Evolutionary conservation across 371 early-diverging fungal species (phyloP), one percentile per base, ranked within the genome.

Genomic region (Globomyces sp.): DNA sequence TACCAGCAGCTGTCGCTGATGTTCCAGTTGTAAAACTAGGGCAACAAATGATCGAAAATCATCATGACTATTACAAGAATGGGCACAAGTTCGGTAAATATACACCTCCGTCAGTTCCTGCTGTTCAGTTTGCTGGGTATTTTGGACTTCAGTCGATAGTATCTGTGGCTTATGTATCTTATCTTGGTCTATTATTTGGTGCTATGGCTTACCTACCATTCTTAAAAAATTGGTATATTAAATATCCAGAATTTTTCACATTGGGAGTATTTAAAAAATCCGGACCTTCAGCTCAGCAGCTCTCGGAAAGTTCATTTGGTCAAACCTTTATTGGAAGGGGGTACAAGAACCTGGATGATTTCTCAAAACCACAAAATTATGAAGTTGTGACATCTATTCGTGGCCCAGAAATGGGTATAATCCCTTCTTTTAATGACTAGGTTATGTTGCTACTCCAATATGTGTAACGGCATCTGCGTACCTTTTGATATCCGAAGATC

Each of bases 221-320:
- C 46, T 71, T 78, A 39, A 65, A 80, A 6, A 76, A 83, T n/a
- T 69, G 85, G 24, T 64, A 84, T 4, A 74, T 78, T 57, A 71
- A 70, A 6, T 59, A 77, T 49, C 70, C 71, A 13, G 48, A 63
- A 41, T 70, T 72, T 61, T 75, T 75, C 57, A 59, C 65, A 2
- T 61, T 69, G 45, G 73, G 68, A 86, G 49, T 88, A 85, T 55
- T 77, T 75, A 1, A 79, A 84, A 1, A 87, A 86, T 71, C 79
- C 34, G 90, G 91, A 0, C 92, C 92, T 9, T 71, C 76, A 48
- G 77, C 80, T 24, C 77, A 79, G 45, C 51, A 65, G 45, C 72
- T 84, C 37, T 73, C 66, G 42, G 78, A 79, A 50, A 79, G 81
- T 0, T 36, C 63, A 11, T 87, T 84, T 64, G 77, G 75, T 4